Percentiles rank a stretch among this genome's conserved stretches.
Evolutionary conservation across 176 grass and related monocot species (phyloP).

Genomic region (Poa annua): DNA sequence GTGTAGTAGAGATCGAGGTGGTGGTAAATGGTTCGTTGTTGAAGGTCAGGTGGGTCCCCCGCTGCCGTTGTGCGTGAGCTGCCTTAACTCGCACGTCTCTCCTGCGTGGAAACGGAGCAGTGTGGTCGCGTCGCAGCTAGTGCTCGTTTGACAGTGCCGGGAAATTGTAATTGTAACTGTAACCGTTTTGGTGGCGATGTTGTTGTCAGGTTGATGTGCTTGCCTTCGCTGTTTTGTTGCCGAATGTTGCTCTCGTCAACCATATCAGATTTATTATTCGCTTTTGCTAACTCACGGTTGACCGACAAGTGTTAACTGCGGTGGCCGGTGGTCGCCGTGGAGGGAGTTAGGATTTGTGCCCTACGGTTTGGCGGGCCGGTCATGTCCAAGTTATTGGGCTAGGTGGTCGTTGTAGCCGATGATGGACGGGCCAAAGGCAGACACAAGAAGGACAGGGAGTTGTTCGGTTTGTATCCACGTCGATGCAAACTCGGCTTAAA

Average conservation of each 20-base stretch:
- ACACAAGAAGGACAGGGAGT: too few species aligned
- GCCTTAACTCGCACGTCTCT: slow-evolving; percentile 51
- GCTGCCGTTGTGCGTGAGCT: slow-evolving; percentile 27
- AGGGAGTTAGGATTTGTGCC: too few species aligned
- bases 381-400: too few species aligned
- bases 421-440: too few species aligned
- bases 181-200: neutral
- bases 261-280: too few species aligned
- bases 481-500: too few species aligned
- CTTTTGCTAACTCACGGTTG: too few species aligned
- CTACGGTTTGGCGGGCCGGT: too few species aligned
- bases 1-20: neutral
- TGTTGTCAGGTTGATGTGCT: neutral
- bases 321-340: too few species aligned
- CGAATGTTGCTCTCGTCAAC: neutral
- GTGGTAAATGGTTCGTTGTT: slow-evolving; percentile 23
- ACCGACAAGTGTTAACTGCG: too few species aligned
- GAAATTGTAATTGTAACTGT: neutral
- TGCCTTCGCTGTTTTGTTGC: neutral
- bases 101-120: slow-evolving; percentile 27
- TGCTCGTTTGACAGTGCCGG: neutral
- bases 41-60: slow-evolving; percentile 10
- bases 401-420: too few species aligned
- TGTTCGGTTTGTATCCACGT: too few species aligned
- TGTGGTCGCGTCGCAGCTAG: neutral